Conservation (phyloP, 495 filamentous ascomycete genomes). For the Hypoxylon crocopeplum region DNA sequence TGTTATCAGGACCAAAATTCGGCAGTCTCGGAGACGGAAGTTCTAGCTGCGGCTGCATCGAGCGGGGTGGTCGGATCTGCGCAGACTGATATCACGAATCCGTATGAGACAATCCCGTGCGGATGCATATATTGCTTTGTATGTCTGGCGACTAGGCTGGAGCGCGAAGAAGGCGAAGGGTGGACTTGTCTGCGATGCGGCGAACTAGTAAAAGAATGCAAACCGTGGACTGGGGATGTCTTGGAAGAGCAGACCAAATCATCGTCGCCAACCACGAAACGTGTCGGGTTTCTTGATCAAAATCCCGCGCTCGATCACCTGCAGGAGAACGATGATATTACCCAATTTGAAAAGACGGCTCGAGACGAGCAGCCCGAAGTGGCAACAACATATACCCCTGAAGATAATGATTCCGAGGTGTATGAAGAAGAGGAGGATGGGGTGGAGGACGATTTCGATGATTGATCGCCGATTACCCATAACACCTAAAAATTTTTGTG, state of each 20-base stretch:
- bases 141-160: conserved; percentile 89
- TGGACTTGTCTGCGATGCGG: conserved; percentile 96
- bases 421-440: conserved; percentile 56
- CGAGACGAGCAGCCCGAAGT: conserved; percentile 13
- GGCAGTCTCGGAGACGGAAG: conserved; percentile 69
- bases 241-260: conserved; percentile 59
- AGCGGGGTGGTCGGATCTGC: conserved; percentile 84
- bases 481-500: background rate
- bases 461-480: conserved; percentile 20
- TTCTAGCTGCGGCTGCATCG: conserved; percentile 66
- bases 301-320: conserved; percentile 20
- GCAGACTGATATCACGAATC: conserved; percentile 94
- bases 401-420: conserved; percentile 48
- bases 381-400: conserved; percentile 29
- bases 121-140: conserved; percentile 96
- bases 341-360: conserved; percentile 4
- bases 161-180: conserved; percentile 92
- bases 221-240: conserved; percentile 92
- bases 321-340: conserved; percentile 29
- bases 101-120: conserved; percentile 90
- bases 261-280: conserved; percentile 63
- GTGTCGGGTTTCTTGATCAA: conserved; percentile 71
- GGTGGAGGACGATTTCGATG: conserved; percentile 46
- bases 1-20: conserved; percentile 94
- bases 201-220: conserved; percentile 83